Conservation (phyloP, 345 rosid genomes). For the Excoecaria agallocha region DNA sequence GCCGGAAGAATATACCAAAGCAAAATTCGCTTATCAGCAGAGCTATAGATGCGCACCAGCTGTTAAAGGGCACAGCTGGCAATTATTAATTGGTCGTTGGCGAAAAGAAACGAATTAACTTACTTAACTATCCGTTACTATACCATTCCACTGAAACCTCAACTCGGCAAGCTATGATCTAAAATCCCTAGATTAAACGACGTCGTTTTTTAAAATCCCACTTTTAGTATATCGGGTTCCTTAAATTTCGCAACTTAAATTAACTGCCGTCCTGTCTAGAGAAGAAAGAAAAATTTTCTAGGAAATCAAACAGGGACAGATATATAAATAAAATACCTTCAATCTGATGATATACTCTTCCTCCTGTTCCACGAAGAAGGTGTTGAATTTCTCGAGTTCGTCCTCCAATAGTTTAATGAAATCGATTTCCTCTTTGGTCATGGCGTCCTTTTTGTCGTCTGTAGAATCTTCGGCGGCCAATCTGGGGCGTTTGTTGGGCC, state of each 20-base stretch:
- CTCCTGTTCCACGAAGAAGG: conserved; percentile 89
- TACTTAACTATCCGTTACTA: conserved; percentile 16
- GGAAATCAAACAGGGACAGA: conserved; percentile 12
- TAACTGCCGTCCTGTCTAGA: neutral
- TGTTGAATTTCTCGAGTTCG: conserved; percentile 89
- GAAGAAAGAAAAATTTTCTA: neutral
- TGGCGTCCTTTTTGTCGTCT: conserved; percentile 17
- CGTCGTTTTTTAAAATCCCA: neutral
- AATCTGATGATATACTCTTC: conserved; percentile 91
- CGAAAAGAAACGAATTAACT: neutral
- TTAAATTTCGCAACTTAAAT: no score
- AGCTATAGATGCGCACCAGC: conserved; percentile 5
- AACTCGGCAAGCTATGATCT: neutral
- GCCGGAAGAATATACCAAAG: conserved; percentile 16
- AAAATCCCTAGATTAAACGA: neutral
- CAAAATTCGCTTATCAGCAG: conserved; percentile 4
- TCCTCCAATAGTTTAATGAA: conserved; percentile 66
- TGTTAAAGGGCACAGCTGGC: conserved; percentile 2
- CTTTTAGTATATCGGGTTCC: neutral
- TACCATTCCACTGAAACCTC: neutral
- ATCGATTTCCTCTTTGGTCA: conserved; percentile 68
- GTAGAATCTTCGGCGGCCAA: conserved; percentile 22
- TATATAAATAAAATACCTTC: conserved; percentile 47
- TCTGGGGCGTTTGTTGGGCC: conserved; percentile 12
- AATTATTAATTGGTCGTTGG: neutral